Base-by-base conservation (phyloP, 345 rosid genomes). In the Isatis tinctoria region DNA sequence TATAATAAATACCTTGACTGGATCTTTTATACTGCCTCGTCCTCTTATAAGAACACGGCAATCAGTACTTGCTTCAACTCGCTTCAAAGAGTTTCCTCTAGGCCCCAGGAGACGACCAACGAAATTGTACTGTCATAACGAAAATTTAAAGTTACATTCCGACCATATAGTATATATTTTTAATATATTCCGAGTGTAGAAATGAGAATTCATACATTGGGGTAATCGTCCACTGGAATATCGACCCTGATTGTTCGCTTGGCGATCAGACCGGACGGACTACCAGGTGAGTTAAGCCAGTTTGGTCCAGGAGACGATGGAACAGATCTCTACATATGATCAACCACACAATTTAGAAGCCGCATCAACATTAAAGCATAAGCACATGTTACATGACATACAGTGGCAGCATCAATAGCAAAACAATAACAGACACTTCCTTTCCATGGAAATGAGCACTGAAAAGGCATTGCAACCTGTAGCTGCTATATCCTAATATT, bases 101-200 rank as follows among this genome's bases (percentile, higher is more conserved):
- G 98, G 99, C 36, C 98, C 99, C 70, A 96, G 88, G 72, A 96
- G 95, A 67, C 98, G 98, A 28, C 99, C 98, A 13, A 96, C 99
- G 80, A 96, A 96, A 80, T 96, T 96, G 86, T 70, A 96, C 99
- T 96, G 90, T 79, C 74, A 75, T 20, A 66, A 74, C 32, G 45
- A 71, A 16, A 36, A 13, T 12, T 53, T 20, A 40, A 27, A 51
- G 53, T 81, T 69, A 79, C 79, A 66, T 5, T n/a, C 77, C 1
- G 13, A 20, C 28, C 24, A 22, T 12, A 26, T 33, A 20, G 61
- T 62, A 68, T 4, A 49, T 41, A 39, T 8, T 12, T 5, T 67
- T 37, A 4, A 37, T 1, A 37, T 65, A 48, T 47, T 13, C 18
- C 59, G 0, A 14, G 17, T 1, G 14, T 16, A 20, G 51, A 53